Evolutionary conservation across 805 yeast genomes (phyloP).

Genomic region (Saccharomycopsis fodiens): DNA sequence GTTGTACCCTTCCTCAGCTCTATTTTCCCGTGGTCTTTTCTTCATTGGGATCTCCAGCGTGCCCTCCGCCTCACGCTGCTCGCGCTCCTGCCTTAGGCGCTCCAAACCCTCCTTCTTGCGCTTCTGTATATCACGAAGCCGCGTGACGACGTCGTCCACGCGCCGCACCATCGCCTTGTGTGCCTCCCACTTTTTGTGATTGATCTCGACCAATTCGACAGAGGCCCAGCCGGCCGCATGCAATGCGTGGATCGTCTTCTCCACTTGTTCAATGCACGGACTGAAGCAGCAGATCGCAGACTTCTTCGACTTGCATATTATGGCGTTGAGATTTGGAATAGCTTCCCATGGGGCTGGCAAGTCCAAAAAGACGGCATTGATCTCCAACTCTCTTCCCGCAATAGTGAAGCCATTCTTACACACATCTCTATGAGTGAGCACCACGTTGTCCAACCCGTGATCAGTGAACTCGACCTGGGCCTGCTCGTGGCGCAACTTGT

Average conservation of each 20-base stretch:
- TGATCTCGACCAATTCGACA: constrained; percentile 88
- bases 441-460: constrained; percentile 51
- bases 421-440: constrained; percentile 89
- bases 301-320: constrained; percentile 43
- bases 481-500: constrained; percentile 71
- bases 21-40: constrained; percentile 20
- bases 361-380: constrained; percentile 78
- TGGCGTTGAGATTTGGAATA: constrained; percentile 60
- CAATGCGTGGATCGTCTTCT: constrained; percentile 71
- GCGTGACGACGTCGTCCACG: constrained; percentile 69
- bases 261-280: constrained; percentile 97
- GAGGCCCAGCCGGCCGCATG: constrained; percentile 73
- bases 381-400: constrained; percentile 38
- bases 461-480: constrained; percentile 69
- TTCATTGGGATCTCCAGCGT: constrained; percentile 22
- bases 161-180: constrained; percentile 81
- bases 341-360: constrained; percentile 98
- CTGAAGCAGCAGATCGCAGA: constrained; percentile 89
- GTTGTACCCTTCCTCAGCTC: constrained; percentile 53
- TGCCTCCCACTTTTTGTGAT: constrained; percentile 81
- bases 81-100: constrained; percentile 33
- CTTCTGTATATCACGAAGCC: constrained; percentile 71
- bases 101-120: constrained; percentile 64
- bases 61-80: constrained; percentile 21
- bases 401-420: constrained; percentile 78